phyloP scores from a whole-genome alignment of 768 basidiomycete species.

The Termitomyces sp. region DNA sequence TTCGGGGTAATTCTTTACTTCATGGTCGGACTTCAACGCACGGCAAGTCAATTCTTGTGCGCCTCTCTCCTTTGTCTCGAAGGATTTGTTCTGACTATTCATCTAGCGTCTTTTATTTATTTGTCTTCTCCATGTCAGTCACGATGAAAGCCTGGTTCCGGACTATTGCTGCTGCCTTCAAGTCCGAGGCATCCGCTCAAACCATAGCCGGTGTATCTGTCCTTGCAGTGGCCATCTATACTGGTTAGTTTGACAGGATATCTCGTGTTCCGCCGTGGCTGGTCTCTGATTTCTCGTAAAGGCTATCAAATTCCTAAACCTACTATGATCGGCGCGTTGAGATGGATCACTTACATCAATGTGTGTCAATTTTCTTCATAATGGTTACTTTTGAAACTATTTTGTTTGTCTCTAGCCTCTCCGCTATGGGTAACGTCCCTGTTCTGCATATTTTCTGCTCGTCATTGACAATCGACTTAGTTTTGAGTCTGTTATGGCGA shows the following conservation, averaged over 20 bases:
- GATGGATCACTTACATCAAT: constrained; percentile 64
- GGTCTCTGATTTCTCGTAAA: constrained; percentile 1
- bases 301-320: constrained; percentile 57
- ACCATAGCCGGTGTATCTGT: constrained; percentile 37
- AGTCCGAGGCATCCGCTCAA: constrained; percentile 52
- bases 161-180: constrained; percentile 52
- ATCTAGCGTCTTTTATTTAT: constrained; percentile 50
- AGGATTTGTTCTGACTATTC: background rate
- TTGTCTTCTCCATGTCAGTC: constrained; percentile 49
- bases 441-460: constrained; percentile 43
- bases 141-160: constrained; percentile 78
- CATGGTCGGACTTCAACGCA: constrained; percentile 50
- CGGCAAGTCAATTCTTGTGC: constrained; percentile 60
- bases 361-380: constrained; percentile 21
- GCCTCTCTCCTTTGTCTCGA: constrained; percentile 17
- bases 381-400: background rate
- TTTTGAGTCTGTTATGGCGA: constrained; percentile 71
- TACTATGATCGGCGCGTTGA: constrained; percentile 61
- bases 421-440: constrained; percentile 33
- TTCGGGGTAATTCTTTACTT: constrained; percentile 56
- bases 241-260: constrained; percentile 23
- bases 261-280: background rate
- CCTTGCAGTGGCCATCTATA: constrained; percentile 47
- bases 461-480: constrained; percentile 24
- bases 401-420: constrained; percentile 22